Base-by-base conservation (phyloP, 495 filamentous ascomycete species). In the Astrothelium macrocarpum region DNA sequence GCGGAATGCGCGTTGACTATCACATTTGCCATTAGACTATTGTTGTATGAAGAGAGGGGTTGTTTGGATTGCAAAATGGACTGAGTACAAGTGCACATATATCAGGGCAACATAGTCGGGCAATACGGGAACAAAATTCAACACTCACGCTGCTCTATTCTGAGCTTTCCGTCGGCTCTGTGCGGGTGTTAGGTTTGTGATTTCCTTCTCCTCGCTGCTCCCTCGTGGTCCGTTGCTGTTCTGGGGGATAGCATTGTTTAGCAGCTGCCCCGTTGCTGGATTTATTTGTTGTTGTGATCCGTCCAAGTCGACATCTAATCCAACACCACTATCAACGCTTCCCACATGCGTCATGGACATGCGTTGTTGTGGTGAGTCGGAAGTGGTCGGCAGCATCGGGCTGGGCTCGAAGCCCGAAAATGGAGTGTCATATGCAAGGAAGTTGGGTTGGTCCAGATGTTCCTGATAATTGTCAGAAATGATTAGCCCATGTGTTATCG, bases 121-220 rank as follows among this genome's bases (percentile, higher is more conserved):
- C 26, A 59, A 62, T 39, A 49, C 58, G 65, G 63, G 65, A 39
- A 65, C 45, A 66, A 25, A n/a, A n/a, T n/a, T n/a, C n/a, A n/a
- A n/a, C n/a, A 68, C 66, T 85, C 87, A 97, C 93, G 93, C 93
- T 76, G 92, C 91, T 72, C 94, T 81, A 66, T 98, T 98, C 77
- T 98, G 93, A 58, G 90, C 93, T 76, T 98, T 98, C 66, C 94
- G 84, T 74, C 90, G 81, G 32, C 83, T 88, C 72, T 95, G 90
- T 28, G 89, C 89, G 0, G 90, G 90, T 34, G 85, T 90, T 70
- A 86, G 72, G 42, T 82, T 80, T 29, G 49, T 20, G 2, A 56
- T 26, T 29, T 89, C 84, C 77, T 90, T 80, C 78, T 87, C 84
- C 59, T 87, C 84, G 64, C 84, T 87, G 66, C 75, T 76, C 46